These are phyloP conservation scores for Didymella sp. DNA, from an alignment of 2,329 filamentous ascomycete species.

Conservation along the genomic window DNA sequence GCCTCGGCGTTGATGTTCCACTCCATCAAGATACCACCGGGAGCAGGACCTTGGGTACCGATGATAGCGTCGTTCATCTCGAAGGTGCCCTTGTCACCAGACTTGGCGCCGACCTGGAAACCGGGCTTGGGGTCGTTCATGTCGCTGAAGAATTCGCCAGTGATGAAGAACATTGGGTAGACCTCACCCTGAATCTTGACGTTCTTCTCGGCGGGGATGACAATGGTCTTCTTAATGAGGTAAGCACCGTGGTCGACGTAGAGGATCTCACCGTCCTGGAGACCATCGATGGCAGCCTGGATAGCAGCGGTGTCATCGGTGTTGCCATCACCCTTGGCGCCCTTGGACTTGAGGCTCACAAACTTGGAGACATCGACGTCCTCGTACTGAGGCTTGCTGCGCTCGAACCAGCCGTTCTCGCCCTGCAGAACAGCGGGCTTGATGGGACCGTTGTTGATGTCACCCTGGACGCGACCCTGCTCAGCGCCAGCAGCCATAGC, in stretches of 20 bases:
- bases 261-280: constrained; percentile 66
- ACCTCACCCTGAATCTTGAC: constrained; percentile 90
- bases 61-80: constrained; percentile 91
- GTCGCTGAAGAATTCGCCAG: constrained; percentile 76
- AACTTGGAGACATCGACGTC: constrained; percentile 71
- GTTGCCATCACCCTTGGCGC: constrained; percentile 84
- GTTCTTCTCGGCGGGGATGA: constrained; percentile 67
- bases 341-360: constrained; percentile 79
- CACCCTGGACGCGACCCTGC: constrained; percentile 64
- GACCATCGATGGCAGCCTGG: constrained; percentile 76
- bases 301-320: constrained; percentile 89
- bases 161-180: constrained; percentile 88
- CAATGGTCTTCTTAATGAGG: constrained; percentile 65
- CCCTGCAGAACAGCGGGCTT: constrained; percentile 74
- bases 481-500: constrained; percentile 63
- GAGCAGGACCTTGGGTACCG: constrained; percentile 80
- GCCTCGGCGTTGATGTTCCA: constrained; percentile 79
- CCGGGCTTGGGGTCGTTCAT: constrained; percentile 79
- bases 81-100: constrained; percentile 77
- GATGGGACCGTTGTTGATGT: constrained; percentile 54
- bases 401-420: constrained; percentile 75
- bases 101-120: constrained; percentile 76
- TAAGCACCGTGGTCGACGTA: constrained; percentile 72
- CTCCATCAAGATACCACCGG: constrained; percentile 88
- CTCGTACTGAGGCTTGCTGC: constrained; percentile 89